phyloP scores from a whole-genome alignment of 805 yeast species.

The Schizosaccharomyces cryophilus region DNA sequence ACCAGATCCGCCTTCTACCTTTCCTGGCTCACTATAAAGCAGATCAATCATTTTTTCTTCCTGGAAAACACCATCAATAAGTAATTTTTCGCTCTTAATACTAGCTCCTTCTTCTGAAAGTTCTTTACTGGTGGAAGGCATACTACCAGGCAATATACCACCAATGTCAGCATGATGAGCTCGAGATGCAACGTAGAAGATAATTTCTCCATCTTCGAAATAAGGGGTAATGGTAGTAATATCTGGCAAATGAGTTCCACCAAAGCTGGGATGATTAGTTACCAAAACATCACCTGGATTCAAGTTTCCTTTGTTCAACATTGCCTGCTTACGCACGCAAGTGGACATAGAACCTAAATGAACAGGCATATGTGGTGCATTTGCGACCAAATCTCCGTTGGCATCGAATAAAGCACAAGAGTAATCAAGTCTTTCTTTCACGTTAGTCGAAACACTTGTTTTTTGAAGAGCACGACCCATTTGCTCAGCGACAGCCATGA shows the following conservation, averaged over 20 bases:
- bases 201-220: conserved; percentile 28
- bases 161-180: conserved; percentile 97
- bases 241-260: conserved; percentile 78
- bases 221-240: conserved; percentile 86
- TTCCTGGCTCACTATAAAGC: conserved; percentile 49
- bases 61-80: conserved; percentile 47
- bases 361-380: conserved; percentile 75
- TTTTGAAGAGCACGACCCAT: conserved; percentile 64
- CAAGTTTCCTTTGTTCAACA: conserved; percentile 37
- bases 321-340: conserved; percentile 42
- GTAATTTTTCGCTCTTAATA: conserved; percentile 53
- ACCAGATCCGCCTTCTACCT: conserved; percentile 70
- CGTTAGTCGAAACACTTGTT: conserved; percentile 61
- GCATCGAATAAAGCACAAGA: conserved; percentile 65
- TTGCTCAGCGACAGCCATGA: conserved; percentile 78
- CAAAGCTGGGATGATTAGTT: conserved; percentile 59
- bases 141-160: conserved; percentile 72
- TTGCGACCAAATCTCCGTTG: conserved; percentile 58
- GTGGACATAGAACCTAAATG: conserved; percentile 74
- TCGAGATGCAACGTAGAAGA: conserved; percentile 77
- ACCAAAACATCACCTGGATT: conserved; percentile 52
- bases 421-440: conserved; percentile 61
- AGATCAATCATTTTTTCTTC: conserved; percentile 39
- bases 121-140: conserved; percentile 78
- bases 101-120: conserved; percentile 81